Base-by-base conservation (phyloP, 805 yeast genomes). In the Kuraishia cidri region DNA sequence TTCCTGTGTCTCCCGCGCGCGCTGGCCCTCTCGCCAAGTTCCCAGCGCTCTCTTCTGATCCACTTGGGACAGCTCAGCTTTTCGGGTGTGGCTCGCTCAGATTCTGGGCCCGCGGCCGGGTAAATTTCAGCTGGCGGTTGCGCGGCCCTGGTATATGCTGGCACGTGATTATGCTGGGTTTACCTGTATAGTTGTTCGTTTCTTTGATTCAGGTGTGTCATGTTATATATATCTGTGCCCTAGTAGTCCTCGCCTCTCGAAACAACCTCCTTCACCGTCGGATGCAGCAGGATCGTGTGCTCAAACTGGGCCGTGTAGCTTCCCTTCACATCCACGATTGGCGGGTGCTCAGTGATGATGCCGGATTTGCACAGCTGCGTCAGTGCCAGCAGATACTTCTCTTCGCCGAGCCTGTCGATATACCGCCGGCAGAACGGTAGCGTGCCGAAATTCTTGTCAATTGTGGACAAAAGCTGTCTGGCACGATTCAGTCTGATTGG, bases 381-480 rank as follows among this genome's bases (percentile, higher is more conserved):
- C 56, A 92, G 69, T 5, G 95, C 96, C 45, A 84, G 64, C 37
- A 90, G 64, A 48, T 92, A 90, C 60, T 87, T 88, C 29, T 87
- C 95, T 52, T 90, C 94, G 11, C 96, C 97, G 4, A 83, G 48
- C 43, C 94, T 71, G 52, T 92, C 99, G 52, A 92, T 64, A 53
- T 92, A 92, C 47, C 99, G 70, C 46, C 97, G 79, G 63, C 98
- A 92, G 75, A 88, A 92, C 3, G 99, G 97, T 44, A 92, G 66
- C 0, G 97, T 86, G 28, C 97, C 97, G 51, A 92, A 92, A 46
- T 83, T 75, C 36, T 70, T 65, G 51, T 86, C 79, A 47, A 92
- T 92, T 9, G 77, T 67, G 31, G 66, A 62, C 40, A 86, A 60
- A 42, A 92, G 63, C 28, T 70, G 65, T 53, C 75, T 79, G 17